Percentiles rank a stretch among this genome's conserved stretches.
Conservation (phyloP, 2,329 filamentous ascomycete species). For the Xylariales sp. region DNA sequence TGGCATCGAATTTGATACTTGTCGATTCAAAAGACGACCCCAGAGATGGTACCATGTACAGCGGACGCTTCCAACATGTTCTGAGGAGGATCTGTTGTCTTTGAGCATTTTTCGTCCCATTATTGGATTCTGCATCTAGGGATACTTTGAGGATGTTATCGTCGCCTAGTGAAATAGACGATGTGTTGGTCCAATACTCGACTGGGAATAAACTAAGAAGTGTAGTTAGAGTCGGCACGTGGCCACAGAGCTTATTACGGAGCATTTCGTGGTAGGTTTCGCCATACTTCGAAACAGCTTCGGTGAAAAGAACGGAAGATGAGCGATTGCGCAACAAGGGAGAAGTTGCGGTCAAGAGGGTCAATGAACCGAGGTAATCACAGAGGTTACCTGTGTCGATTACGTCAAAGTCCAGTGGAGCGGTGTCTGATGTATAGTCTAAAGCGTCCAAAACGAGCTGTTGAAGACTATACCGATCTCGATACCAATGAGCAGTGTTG, state of each 20-base stretch:
- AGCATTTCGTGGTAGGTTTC: conserved; percentile 44
- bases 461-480: conserved; percentile 54
- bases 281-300: conserved; percentile 54
- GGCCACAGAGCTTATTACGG: conserved; percentile 56
- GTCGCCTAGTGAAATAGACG: conserved; percentile 19
- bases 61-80: conserved; percentile 34
- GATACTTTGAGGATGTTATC: conserved; percentile 6
- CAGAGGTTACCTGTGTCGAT: conserved; percentile 66
- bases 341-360: conserved; percentile 56
- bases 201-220: conserved; percentile 63
- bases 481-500: conserved; percentile 57
- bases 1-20: conserved; percentile 24
- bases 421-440: conserved; percentile 53
- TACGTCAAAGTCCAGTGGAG: conserved; percentile 61
- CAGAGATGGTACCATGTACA: not conserved
- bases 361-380: conserved; percentile 58
- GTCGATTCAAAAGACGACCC: not conserved
- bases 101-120: conserved; percentile 2
- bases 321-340: conserved; percentile 59
- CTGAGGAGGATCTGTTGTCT: conserved; percentile 25
- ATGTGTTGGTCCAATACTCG: conserved; percentile 56
- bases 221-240: conserved; percentile 59
- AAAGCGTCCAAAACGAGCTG: conserved; percentile 52
- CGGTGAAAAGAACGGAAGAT: conserved; percentile 62
- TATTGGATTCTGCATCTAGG: not conserved